A percentile compares a stretch with the other conserved stretches of the same genome.
phyloP scores from a whole-genome alignment of 495 filamentous ascomycete genomes.

The Penicillium taxi region DNA sequence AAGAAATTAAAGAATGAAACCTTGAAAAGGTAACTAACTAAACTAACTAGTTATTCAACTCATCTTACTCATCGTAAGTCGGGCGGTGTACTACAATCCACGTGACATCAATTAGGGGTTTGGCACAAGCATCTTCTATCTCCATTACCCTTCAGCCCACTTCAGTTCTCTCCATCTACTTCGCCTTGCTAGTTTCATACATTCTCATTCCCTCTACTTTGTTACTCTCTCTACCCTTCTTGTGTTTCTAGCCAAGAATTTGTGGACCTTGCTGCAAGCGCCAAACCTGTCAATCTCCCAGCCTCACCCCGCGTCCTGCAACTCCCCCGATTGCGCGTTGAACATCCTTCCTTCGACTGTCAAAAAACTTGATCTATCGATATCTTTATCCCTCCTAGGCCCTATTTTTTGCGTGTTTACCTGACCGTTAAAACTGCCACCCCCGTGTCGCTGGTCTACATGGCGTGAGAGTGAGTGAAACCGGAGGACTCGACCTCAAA shows the following conservation, averaged over 20 bases:
- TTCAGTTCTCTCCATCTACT: slow-evolving; percentile 10
- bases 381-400: slow-evolving; percentile 1
- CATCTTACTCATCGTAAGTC: too few species aligned
- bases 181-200: too few species aligned
- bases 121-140: slow-evolving; percentile 13
- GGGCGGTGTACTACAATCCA: slow-evolving; percentile 2
- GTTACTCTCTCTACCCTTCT: not conserved
- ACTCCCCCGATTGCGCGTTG: not conserved
- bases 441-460: slow-evolving; percentile 12
- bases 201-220: not conserved
- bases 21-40: too few species aligned
- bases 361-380: too few species aligned
- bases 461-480: slow-evolving; percentile 19
- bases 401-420: not conserved
- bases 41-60: too few species aligned
- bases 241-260: not conserved
- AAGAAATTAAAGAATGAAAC: too few species aligned
- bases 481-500: not conserved
- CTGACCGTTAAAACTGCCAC: slow-evolving; percentile 1
- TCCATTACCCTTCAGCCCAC: slow-evolving; percentile 19
- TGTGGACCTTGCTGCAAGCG: not conserved
- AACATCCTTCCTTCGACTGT: not conserved
- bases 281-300: slow-evolving; percentile 11
- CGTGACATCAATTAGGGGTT: slow-evolving; percentile 4
- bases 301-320: slow-evolving; percentile 16